Evolutionary conservation across 2,329 filamentous ascomycete genomes (phyloP), one percentile per base, ranked within the genome.

Genomic region (Cercospora janseana): DNA sequence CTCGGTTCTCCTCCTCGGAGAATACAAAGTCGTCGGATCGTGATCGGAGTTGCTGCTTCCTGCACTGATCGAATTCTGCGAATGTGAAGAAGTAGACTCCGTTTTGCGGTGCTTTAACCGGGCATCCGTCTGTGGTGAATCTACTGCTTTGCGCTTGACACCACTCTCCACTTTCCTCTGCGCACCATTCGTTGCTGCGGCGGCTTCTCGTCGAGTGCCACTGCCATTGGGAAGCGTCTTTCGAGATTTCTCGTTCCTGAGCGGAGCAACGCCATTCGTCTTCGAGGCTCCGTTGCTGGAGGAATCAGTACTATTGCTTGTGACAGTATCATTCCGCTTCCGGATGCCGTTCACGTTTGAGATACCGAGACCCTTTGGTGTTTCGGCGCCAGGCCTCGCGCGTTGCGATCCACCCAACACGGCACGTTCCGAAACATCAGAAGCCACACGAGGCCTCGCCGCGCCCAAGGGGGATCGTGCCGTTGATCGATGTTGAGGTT

Each of bases 391-490:
- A 31, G 56, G 57, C 52, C 52, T 58, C 8, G 40, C 40, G 15
- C 59, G 60, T 41, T 64, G 63, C 10, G 60, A n/a, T n/a, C n/a
- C 49, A 21, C 60, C 63, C 4, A 61, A 44, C 8, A 57, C 59
- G 31, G 50, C 55, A 40, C 62, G 51, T 28, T 64, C 63, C 15
- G 64, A 63, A 7, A 78, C 69, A 61, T 83, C 79, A 15, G 80
- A 82, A 21, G 78, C 77, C 63, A 81, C 82, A 53, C 80, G 75
- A 4, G 80, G 80, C 16, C 79, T 79, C 2, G 81, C 82, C 5
- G 79, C 79, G 7, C 78, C 80, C 8, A 83, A 74, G 9, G 80
- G 80, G 12, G 81, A 83, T 2, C 80, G 80, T 46, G 83, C 83
- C 61, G 76, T 78, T 1, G 81, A 79, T 32, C 79, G 80, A 52